Base-by-base conservation (phyloP, 2,329 filamentous ascomycete species). In the Penicillium sp. region DNA sequence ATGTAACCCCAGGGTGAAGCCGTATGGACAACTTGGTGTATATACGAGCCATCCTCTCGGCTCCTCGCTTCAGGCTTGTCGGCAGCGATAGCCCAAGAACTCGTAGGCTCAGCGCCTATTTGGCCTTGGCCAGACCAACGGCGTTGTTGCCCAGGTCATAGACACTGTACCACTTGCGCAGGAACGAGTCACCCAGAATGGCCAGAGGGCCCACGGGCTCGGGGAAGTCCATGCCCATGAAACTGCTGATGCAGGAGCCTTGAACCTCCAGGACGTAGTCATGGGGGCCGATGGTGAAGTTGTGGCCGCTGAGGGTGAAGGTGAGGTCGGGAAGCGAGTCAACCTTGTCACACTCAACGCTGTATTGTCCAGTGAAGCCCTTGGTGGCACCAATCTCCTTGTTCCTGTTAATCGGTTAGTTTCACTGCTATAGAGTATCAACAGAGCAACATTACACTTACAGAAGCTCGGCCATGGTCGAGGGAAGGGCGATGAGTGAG, bases 341-440 rank as follows among this genome's bases (percentile, higher is more conserved):
- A 58, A 88, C 86, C 76, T 86, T 89, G 53, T 76, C 74, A 70
- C 93, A 98, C 53, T 97, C 93, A 47, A 98, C 76, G 10, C 83
- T 86, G 79, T 96, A 98, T 75, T 98, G 93, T 59, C 93, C 93
- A 68, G 91, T 94, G 76, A 84, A 98, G 47, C 86, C 81, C 82
- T 97, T 98, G 83, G 94, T 96, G 55, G 93, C 93, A 51, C 93
- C 93, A 50, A 98, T 96, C 76, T 96, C 84, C 72, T 86, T 84
- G 80, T 98, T 98, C 47, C 25, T 27, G 11, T 27, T 4, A n/a
- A 27, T 4, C 6, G 11, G 14, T 27, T 27, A 27, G 11, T 23
- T 7, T 23, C 21, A 23, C 21, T 23, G 21, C 11, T 23, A n/a
- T n/a, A n/a, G n/a, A n/a, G n/a, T n/a, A n/a, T n/a, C n/a, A n/a